phyloP scores from a whole-genome alignment of 2,329 filamentous ascomycete species.

The Zasmidium angulare region DNA sequence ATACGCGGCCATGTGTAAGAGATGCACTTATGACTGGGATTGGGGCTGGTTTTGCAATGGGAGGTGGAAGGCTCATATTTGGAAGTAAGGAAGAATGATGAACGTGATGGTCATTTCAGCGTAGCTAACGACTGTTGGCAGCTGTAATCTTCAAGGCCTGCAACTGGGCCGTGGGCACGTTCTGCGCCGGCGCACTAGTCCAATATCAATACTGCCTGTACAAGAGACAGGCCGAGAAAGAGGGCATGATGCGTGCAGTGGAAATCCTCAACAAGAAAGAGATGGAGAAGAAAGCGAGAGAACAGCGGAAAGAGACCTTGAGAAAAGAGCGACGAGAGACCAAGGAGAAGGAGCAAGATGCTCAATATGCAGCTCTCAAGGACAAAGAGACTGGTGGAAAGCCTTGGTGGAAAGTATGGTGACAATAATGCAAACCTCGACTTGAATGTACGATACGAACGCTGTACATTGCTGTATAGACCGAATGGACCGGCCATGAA shows the following conservation, averaged over 20 bases:
- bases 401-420: constrained; percentile 40
- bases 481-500: background rate
- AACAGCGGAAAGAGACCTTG: constrained; percentile 43
- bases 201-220: constrained; percentile 85
- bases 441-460: background rate
- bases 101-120: constrained; percentile 5
- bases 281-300: constrained; percentile 56
- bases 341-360: constrained; percentile 45
- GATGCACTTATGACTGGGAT: constrained; percentile 84
- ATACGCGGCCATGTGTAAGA: constrained; percentile 79
- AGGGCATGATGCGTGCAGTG: constrained; percentile 80
- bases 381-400: constrained; percentile 23
- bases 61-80: constrained; percentile 70
- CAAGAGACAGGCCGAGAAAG: constrained; percentile 69
- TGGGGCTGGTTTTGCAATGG: constrained; percentile 71
- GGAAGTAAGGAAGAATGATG: constrained; percentile 59
- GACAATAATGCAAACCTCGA: constrained; percentile 1
- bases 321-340: constrained; percentile 42
- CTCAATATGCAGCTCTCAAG: constrained; percentile 33
- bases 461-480: background rate
- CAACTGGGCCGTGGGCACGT: constrained; percentile 83
- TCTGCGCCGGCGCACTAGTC: constrained; percentile 66
- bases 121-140: constrained; percentile 33
- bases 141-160: constrained; percentile 65
- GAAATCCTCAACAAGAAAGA: constrained; percentile 77